Conservation (phyloP, 2,329 filamentous ascomycete species). For the Pseudogymnoascus sp. region DNA sequence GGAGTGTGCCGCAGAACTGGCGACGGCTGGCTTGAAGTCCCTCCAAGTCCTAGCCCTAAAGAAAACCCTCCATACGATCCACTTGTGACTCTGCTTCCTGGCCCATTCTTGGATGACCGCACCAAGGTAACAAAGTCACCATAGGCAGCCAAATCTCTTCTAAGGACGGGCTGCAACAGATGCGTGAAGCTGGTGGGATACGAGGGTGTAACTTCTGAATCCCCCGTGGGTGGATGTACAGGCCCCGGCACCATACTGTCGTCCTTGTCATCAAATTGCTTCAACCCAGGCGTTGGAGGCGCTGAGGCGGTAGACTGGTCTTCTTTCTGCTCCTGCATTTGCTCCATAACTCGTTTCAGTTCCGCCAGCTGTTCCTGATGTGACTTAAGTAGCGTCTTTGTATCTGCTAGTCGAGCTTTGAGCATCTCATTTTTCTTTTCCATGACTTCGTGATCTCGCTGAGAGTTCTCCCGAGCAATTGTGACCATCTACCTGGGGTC, state of each 20-base stretch:
- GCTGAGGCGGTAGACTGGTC: slow-evolving; percentile 61
- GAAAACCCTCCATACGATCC: slow-evolving; percentile 57
- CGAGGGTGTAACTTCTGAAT: slow-evolving; percentile 42
- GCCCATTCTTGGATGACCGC: slow-evolving; percentile 52
- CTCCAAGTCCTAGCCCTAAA: slow-evolving; percentile 35
- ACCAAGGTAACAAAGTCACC: slow-evolving; percentile 78
- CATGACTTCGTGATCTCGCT: slow-evolving; percentile 70
- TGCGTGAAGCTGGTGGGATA: slow-evolving; percentile 69
- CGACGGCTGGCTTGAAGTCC: slow-evolving; percentile 29
- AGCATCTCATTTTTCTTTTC: slow-evolving; percentile 84
- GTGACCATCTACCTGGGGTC: slow-evolving; percentile 80
- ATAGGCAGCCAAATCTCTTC: slow-evolving; percentile 72
- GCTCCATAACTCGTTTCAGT: slow-evolving; percentile 86
- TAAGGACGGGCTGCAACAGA: slow-evolving; percentile 72
- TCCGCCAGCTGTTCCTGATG: slow-evolving; percentile 90
- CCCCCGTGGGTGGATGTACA: slow-evolving; percentile 20
- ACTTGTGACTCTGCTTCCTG: slow-evolving; percentile 59
- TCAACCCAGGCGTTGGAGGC: slow-evolving; percentile 68
- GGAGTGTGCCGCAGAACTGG: slow-evolving; percentile 33
- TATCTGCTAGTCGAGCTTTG: slow-evolving; percentile 75
- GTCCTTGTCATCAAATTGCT: slow-evolving; percentile 55
- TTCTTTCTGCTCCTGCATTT: slow-evolving; percentile 66
- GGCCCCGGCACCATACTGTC: slow-evolving; percentile 33
- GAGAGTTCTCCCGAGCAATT: slow-evolving; percentile 78
- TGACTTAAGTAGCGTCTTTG: slow-evolving; percentile 73